phyloP scores from a whole-genome alignment of 352 stramenopile species.

The Globisporangium parvum region DNA sequence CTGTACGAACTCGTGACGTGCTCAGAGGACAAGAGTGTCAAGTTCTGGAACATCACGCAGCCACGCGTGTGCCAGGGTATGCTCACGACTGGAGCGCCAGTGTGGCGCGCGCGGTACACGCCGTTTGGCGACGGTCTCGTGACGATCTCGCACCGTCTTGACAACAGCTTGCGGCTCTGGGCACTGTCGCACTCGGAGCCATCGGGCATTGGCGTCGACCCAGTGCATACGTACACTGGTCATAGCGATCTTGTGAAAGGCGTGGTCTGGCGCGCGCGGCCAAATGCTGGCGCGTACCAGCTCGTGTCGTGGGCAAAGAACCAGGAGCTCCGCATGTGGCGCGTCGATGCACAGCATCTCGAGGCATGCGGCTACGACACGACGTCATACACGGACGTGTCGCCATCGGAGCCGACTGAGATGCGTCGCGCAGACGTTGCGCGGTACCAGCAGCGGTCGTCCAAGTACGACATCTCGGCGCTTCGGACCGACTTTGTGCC shows the following conservation, averaged over 20 bases:
- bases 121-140: conserved; percentile 80
- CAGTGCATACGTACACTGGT: conserved; percentile 56
- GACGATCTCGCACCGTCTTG: conserved; percentile 62
- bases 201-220: conserved; percentile 22
- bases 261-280: conserved; percentile 56
- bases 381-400: conserved; percentile 22
- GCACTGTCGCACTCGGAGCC: conserved; percentile 30
- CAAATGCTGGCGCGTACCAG: conserved; percentile 43
- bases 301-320: conserved; percentile 80
- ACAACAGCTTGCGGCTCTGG: conserved; percentile 64
- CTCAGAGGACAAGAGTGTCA: conserved; percentile 81
- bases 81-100: conserved; percentile 52
- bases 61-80: conserved; percentile 55
- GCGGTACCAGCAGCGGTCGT: conserved; percentile 22
- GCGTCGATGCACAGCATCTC: conserved; percentile 53
- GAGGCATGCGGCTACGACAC: conserved; percentile 56
- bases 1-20: conserved; percentile 81
- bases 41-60: conserved; percentile 74
- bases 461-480: conserved; percentile 61
- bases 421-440: conserved; percentile 23
- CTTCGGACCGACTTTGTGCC: conserved; percentile 75
- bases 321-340: conserved; percentile 72
- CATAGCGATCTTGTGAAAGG: conserved; percentile 59
- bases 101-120: conserved; percentile 70
- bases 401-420: conserved; percentile 5